These are phyloP conservation scores for Thalassiosira livingstoniorum DNA, from an alignment of 352 stramenopile species.

Conservation along the genomic window DNA sequence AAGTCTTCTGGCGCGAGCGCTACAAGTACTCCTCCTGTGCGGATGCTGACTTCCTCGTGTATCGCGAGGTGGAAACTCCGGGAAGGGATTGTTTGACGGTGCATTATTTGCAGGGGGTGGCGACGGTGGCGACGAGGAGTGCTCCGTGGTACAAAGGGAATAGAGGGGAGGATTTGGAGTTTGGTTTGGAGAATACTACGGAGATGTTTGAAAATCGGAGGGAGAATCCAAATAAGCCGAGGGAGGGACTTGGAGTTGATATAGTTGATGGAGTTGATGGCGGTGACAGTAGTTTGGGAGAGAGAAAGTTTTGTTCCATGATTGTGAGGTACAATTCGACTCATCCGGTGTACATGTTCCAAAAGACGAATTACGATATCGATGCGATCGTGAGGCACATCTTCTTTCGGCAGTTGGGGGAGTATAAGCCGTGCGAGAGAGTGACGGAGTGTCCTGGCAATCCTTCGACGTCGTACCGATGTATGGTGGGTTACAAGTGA, in stretches of 20 bases:
- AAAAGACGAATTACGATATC: conserved; percentile 24
- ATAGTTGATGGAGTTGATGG: too few species aligned
- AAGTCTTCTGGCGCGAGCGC: conserved; percentile 35
- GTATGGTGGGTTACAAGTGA: conserved; percentile 26
- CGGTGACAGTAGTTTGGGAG: too few species aligned
- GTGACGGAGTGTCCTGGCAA: conserved; percentile 8
- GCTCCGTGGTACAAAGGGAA: too few species aligned
- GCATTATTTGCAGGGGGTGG: conserved; percentile 30
- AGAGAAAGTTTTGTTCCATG: conserved; percentile 37
- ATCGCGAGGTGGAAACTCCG: conserved; percentile 6
- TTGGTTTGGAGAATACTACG: conserved; percentile 1
- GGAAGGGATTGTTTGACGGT: conserved; percentile 10
- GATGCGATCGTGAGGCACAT: conserved; percentile 37
- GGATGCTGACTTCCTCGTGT: conserved; percentile 27
- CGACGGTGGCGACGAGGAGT: not conserved
- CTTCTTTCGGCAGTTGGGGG: conserved; percentile 31
- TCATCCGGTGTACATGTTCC: conserved; percentile 22
- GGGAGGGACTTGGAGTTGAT: too few species aligned
- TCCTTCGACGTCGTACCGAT: not conserved
- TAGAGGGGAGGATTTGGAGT: not conserved
- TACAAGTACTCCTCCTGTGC: conserved; percentile 15
- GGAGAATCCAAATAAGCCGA: not conserved
- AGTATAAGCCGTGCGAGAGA: conserved; percentile 24
- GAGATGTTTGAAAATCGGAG: conserved; percentile 17
- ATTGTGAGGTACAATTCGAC: not conserved